phyloP scores from a whole-genome alignment of 306 rosid species.

The Alnus glutinosa region DNA sequence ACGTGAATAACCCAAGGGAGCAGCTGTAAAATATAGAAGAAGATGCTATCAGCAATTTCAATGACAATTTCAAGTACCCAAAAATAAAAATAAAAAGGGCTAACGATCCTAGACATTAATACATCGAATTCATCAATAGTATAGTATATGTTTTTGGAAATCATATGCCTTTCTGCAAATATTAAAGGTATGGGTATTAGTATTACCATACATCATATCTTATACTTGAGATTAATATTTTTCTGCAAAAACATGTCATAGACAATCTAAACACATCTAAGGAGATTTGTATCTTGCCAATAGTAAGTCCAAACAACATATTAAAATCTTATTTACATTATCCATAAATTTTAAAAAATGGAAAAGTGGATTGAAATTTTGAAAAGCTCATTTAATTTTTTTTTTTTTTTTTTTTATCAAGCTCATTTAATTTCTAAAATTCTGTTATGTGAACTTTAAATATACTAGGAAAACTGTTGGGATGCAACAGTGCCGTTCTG shows the following conservation, averaged over 20 bases:
- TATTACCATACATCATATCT: background rate
- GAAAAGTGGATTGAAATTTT: background rate
- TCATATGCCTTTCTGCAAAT: background rate
- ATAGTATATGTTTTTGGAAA: background rate
- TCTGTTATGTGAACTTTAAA: background rate
- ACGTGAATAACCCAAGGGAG: slow-evolving; percentile 64
- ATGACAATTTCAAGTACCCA: background rate
- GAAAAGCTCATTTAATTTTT: background rate
- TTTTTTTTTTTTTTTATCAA: too few species aligned
- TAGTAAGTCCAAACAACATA: background rate
- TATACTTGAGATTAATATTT: background rate
- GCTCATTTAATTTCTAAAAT: too few species aligned
- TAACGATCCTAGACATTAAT: background rate
- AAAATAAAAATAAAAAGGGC: background rate
- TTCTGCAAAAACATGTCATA: background rate
- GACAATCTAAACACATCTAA: background rate
- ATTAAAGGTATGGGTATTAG: background rate
- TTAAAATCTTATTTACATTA: background rate
- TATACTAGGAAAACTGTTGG: background rate
- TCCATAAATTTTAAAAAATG: background rate
- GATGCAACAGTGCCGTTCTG: too few species aligned
- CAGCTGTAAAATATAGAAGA: slow-evolving; percentile 54
- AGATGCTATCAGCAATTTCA: slow-evolving; percentile 2
- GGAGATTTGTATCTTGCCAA: background rate
- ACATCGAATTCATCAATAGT: background rate